Percentiles rank a stretch among this genome's conserved stretches.
These are phyloP conservation scores for Nasturtium officinale DNA, from an alignment of 345 rosid species.

Conservation along the genomic window DNA sequence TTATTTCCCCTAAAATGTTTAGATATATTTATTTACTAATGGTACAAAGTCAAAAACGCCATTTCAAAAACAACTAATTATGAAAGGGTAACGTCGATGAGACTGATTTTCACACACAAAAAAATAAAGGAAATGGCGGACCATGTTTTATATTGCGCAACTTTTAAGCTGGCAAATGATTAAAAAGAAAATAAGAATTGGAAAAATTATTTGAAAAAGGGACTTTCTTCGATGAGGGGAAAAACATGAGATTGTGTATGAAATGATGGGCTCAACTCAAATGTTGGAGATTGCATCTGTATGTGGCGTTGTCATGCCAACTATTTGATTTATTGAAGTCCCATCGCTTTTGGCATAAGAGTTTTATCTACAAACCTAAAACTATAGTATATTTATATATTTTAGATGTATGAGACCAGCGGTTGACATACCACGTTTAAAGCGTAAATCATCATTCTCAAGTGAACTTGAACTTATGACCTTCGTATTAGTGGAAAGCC, in stretches of 20 bases:
- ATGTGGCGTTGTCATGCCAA: slow-evolving; percentile 43
- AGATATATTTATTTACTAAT: neutral
- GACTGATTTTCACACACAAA: neutral
- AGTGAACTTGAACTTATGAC: too few species aligned
- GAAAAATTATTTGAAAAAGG: slow-evolving; percentile 8
- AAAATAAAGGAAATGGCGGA: slow-evolving; percentile 21
- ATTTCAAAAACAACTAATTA: neutral
- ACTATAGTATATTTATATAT: too few species aligned
- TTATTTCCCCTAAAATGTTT: neutral
- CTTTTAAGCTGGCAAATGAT: slow-evolving; percentile 44
- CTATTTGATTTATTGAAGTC: slow-evolving; percentile 25
- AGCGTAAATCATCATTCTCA: too few species aligned
- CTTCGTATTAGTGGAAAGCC: too few species aligned
- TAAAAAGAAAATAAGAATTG: neutral
- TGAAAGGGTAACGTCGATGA: neutral
- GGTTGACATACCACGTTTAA: too few species aligned
- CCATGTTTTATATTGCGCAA: slow-evolving; percentile 42
- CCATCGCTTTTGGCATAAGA: slow-evolving; percentile 24
- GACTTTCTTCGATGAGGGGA: slow-evolving; percentile 16
- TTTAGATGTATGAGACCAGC: too few species aligned
- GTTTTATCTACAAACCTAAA: slow-evolving; percentile 12
- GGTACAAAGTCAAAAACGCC: neutral
- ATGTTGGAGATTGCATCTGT: slow-evolving; percentile 42
- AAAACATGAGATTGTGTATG: slow-evolving; percentile 43
- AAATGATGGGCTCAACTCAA: slow-evolving; percentile 45